These are phyloP conservation scores for Closterium sp. DNA, from an alignment of 139 green algal genomes.

Conservation along the genomic window DNA sequence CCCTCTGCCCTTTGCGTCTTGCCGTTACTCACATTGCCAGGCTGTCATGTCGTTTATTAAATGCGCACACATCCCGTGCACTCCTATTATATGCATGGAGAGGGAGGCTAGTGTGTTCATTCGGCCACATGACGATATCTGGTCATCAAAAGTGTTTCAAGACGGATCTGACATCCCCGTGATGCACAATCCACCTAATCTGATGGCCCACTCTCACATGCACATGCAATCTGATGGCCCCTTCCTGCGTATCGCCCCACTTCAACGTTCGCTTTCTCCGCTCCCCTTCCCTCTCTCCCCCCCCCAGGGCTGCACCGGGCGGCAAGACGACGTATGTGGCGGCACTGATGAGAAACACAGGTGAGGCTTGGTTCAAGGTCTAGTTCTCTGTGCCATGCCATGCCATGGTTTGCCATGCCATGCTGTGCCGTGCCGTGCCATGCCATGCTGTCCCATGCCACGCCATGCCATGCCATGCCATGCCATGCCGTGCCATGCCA, in stretches of 20 bases:
- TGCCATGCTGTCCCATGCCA: no score
- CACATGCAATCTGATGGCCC: no score
- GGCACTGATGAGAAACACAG: constrained; percentile 93
- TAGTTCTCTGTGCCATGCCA: no score
- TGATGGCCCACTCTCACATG: neutral
- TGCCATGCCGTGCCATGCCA: no score
- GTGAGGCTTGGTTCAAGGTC: no score
- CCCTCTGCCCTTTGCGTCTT: no score
- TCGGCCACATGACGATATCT: neutral
- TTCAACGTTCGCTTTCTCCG: neutral
- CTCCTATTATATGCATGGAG: neutral
- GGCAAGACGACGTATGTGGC: constrained; percentile 97
- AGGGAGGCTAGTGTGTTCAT: no score
- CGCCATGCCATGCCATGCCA: no score
- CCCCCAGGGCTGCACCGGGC: constrained; percentile 78
- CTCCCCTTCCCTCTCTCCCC: neutral
- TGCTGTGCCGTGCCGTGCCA: no score
- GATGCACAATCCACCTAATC: neutral
- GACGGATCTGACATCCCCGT: neutral
- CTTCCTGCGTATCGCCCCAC: neutral
- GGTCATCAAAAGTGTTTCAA: neutral
- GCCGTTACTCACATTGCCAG: no score
- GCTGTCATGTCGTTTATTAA: no score
- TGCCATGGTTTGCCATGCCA: neutral
- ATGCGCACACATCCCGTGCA: no score